phyloP scores from a whole-genome alignment of 441 rosid genomes.

The Pelargonium cotyledonis region DNA sequence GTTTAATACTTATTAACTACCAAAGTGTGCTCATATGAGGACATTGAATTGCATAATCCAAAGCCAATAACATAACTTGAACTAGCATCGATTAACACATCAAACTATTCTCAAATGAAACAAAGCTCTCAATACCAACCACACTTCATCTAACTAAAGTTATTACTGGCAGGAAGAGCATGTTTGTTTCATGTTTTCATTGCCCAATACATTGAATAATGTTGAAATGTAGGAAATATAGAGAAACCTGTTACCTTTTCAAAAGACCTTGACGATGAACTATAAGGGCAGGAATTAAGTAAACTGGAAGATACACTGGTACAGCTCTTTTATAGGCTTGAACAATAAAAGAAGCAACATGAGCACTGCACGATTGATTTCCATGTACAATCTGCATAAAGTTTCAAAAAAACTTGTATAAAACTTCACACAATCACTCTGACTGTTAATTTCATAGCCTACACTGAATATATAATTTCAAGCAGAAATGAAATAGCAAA shows the following conservation, averaged over 20 bases:
- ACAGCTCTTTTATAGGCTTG: constrained; percentile 83
- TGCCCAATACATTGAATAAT: too few species aligned
- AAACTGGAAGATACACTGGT: constrained; percentile 85
- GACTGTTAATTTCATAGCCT: too few species aligned
- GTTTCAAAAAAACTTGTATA: constrained; percentile 2
- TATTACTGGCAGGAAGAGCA: neutral
- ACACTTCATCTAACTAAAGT: neutral
- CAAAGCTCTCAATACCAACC: too few species aligned
- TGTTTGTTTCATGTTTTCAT: neutral
- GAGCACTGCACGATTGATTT: constrained; percentile 62
- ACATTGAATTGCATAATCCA: too few species aligned
- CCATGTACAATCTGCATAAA: constrained; percentile 79
- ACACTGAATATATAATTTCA: too few species aligned
- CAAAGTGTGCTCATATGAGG: too few species aligned
- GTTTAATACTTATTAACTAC: too few species aligned
- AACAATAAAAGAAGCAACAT: constrained; percentile 52
- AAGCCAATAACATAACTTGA: too few species aligned
- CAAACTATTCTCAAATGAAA: too few species aligned
- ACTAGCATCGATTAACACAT: too few species aligned
- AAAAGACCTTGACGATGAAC: constrained; percentile 82
- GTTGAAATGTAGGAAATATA: neutral
- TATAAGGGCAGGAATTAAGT: constrained; percentile 81
- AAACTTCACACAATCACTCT: neutral
- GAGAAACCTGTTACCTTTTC: constrained; percentile 45
- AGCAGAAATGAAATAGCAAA: too few species aligned